Evolutionary conservation across 148 eudicot species (phyloP).

Genomic region (Rhododendron ferrugineum): DNA sequence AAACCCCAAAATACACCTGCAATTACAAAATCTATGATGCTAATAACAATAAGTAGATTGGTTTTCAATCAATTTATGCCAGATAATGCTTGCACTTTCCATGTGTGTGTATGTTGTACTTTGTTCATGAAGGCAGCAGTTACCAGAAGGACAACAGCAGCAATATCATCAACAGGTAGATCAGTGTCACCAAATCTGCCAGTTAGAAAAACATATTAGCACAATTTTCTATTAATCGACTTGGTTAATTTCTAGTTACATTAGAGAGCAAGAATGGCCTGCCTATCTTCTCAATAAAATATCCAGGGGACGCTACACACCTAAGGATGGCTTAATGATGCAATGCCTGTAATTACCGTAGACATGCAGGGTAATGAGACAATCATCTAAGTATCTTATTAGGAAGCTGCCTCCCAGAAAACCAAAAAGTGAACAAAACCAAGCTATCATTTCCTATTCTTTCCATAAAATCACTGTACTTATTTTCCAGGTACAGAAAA

Average conservation of each 20-base stretch:
- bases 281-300: background rate
- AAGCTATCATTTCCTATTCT: background rate
- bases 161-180: conserved; percentile 91
- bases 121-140: conserved; percentile 2
- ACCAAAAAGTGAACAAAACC: background rate
- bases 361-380: background rate
- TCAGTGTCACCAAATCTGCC: conserved; percentile 78
- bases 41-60: background rate
- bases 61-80: conserved; percentile 2
- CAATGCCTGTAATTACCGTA: background rate
- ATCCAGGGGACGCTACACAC: background rate
- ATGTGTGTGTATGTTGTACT: background rate
- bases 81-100: background rate
- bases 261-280: background rate
- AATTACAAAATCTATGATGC: background rate
- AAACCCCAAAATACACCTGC: conserved; percentile 93
- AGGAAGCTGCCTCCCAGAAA: background rate
- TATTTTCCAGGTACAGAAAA: conserved; percentile 1
- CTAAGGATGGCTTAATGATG: background rate
- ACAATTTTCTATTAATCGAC: conserved; percentile 3
- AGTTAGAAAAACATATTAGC: conserved; percentile 9
- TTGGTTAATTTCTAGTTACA: conserved; percentile 9
- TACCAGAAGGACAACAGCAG: conserved; percentile 93
- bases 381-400: conserved; percentile 1
- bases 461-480: background rate